These are phyloP conservation scores for Podila epicladia DNA, from an alignment of 192 early-diverging fungal species.

Conservation along the genomic window DNA sequence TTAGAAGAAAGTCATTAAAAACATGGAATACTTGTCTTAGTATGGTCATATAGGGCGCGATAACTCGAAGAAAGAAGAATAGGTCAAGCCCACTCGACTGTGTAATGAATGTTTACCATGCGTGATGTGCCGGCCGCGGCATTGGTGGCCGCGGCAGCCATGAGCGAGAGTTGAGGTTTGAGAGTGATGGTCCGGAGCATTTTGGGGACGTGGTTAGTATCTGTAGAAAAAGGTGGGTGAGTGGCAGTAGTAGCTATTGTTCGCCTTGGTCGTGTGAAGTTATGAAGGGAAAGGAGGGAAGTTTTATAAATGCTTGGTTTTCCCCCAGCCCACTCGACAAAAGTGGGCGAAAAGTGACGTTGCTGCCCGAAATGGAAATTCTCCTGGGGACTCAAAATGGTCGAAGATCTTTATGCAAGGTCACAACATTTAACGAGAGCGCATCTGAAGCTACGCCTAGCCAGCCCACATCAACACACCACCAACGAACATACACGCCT, in stretches of 20 bases:
- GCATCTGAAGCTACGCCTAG: not conserved
- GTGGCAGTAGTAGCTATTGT: no score
- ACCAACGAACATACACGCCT: not conserved
- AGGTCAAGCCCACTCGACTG: not conserved
- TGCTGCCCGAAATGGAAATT: not conserved
- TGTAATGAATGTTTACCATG: not conserved
- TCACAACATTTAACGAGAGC: not conserved
- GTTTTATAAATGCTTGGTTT: no score
- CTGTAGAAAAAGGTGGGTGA: no score
- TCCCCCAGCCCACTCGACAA: not conserved
- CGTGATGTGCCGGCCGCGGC: constrained; percentile 1
- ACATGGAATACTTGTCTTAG: not conserved
- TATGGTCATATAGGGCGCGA: not conserved
- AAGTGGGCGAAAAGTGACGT: not conserved
- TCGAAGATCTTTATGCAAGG: not conserved
- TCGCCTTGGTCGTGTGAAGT: not conserved
- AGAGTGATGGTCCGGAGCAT: constrained; percentile 27
- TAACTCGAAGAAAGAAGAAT: not conserved
- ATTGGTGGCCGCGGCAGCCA: not conserved
- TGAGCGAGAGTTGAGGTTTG: constrained; percentile 9
- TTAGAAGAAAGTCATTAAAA: not conserved
- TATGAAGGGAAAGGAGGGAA: not conserved
- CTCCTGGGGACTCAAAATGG: not conserved
- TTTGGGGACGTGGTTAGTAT: not conserved
- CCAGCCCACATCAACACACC: not conserved